A percentile compares a stretch with the other conserved stretches of the same genome.
These are phyloP conservation scores for Penicillium sp. DNA, from an alignment of 2,329 filamentous ascomycete species.

Conservation along the genomic window DNA sequence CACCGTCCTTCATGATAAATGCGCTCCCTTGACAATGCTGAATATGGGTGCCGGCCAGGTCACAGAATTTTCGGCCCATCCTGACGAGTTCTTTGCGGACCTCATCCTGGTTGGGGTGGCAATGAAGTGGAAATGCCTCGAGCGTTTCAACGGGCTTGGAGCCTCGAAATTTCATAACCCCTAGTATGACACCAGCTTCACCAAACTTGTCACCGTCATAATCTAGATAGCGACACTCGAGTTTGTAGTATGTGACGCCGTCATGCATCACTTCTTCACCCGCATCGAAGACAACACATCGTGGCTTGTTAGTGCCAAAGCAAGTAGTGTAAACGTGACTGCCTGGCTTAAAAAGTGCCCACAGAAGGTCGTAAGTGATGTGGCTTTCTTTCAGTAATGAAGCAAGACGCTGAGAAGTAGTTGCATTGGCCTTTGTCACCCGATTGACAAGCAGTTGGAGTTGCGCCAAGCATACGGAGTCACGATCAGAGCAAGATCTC, in stretches of 20 bases:
- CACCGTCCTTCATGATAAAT: constrained; percentile 19
- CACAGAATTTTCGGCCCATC: constrained; percentile 38
- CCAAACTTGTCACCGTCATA: constrained; percentile 38
- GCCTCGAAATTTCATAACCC: constrained; percentile 36
- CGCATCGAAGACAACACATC: constrained; percentile 1
- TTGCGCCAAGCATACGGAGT: background rate
- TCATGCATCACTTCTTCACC: constrained; percentile 2
- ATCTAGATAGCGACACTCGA: constrained; percentile 39
- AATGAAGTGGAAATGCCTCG: constrained; percentile 39
- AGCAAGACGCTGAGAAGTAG: constrained; percentile 5
- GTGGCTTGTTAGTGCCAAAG: constrained; percentile 7
- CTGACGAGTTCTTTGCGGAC: constrained; percentile 33
- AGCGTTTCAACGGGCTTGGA: constrained; percentile 39
- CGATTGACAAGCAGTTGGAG: background rate
- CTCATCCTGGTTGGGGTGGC: constrained; percentile 33
- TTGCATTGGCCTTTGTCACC: background rate
- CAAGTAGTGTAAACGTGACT: constrained; percentile 1
- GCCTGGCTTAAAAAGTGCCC: constrained; percentile 4
- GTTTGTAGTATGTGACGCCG: constrained; percentile 32
- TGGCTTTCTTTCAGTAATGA: constrained; percentile 2
- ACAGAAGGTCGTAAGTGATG: constrained; percentile 4
- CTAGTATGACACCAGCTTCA: constrained; percentile 31
- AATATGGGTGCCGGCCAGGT: constrained; percentile 35
- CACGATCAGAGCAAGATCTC: background rate
- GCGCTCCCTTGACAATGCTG: constrained; percentile 40